phyloP scores from a whole-genome alignment of 2,329 filamentous ascomycete species.

The Neobulgaria alba region DNA sequence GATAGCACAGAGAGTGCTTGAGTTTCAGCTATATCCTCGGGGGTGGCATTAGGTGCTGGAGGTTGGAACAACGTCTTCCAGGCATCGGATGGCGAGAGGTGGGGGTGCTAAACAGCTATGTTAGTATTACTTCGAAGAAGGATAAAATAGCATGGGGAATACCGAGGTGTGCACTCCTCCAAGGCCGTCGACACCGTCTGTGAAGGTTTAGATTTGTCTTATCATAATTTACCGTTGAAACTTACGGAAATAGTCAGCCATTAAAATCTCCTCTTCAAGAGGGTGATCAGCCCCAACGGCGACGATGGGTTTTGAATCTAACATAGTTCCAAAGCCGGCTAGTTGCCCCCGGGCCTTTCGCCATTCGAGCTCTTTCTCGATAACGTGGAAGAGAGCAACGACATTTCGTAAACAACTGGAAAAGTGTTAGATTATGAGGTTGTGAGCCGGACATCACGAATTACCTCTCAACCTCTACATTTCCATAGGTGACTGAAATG shows the following conservation, averaged over 20 bases:
- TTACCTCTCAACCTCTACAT: slow-evolving; percentile 77
- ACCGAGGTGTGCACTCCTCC: slow-evolving; percentile 62
- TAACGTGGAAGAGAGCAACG: slow-evolving; percentile 81
- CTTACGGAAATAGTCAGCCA: slow-evolving; percentile 83
- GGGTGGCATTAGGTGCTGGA: slow-evolving; percentile 38
- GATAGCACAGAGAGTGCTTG: slow-evolving; percentile 25
- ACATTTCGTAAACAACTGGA: slow-evolving; percentile 76
- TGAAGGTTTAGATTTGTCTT: slow-evolving; percentile 3
- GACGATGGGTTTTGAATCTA: slow-evolving; percentile 68
- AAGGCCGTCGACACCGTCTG: slow-evolving; percentile 65
- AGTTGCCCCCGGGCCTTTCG: slow-evolving; percentile 57
- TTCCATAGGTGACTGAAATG: slow-evolving; percentile 88
- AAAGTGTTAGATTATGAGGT: background rate
- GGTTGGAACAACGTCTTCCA: slow-evolving; percentile 62
- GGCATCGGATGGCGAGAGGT: slow-evolving; percentile 64
- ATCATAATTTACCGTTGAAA: slow-evolving; percentile 9
- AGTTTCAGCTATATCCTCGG: slow-evolving; percentile 30
- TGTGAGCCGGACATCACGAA: background rate
- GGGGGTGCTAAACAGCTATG: slow-evolving; percentile 47
- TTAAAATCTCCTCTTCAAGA: slow-evolving; percentile 71
- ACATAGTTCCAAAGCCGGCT: slow-evolving; percentile 66
- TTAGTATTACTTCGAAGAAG: background rate
- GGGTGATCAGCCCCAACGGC: slow-evolving; percentile 82
- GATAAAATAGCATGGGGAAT: background rate
- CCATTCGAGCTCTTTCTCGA: slow-evolving; percentile 85